Evolutionary conservation across 2,329 filamentous ascomycete species (phyloP).

Genomic region (Aulographum hederae): DNA sequence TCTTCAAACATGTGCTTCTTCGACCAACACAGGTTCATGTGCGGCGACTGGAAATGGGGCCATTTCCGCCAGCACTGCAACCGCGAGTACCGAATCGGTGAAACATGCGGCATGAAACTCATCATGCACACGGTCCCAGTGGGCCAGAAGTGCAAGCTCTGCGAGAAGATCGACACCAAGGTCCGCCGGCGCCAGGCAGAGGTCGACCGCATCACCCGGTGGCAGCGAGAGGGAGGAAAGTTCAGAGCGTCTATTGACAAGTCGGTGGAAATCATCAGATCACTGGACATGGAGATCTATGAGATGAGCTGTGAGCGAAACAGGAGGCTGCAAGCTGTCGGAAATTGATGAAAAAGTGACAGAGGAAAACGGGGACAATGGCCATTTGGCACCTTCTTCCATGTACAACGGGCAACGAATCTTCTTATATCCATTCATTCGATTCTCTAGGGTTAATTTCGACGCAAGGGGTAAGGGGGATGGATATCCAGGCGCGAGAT

Average conservation of each 20-base stretch:
- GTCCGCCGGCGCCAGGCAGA: constrained; percentile 5
- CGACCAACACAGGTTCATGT: constrained; percentile 70
- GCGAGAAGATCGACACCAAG: constrained; percentile 80
- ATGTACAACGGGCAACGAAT: too few relatives aligned
- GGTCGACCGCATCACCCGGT: constrained; percentile 4
- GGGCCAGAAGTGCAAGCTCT: constrained; percentile 57
- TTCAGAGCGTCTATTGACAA: constrained; percentile 44
- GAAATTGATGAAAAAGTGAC: too few relatives aligned
- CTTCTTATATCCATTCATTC: too few relatives aligned
- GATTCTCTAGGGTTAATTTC: too few relatives aligned
- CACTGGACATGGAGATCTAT: constrained; percentile 49
- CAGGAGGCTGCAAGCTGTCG: not conserved
- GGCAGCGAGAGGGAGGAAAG: constrained; percentile 41
- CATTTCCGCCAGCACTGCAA: constrained; percentile 85
- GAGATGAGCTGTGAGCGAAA: constrained; percentile 39
- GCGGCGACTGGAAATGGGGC: constrained; percentile 89
- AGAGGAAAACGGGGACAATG: too few relatives aligned
- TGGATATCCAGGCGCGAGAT: too few relatives aligned
- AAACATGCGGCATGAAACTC: constrained; percentile 89
- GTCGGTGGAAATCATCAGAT: constrained; percentile 53
- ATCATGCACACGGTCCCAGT: constrained; percentile 56
- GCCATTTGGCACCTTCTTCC: too few relatives aligned
- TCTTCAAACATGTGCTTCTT: constrained; percentile 71
- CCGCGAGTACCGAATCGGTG: constrained; percentile 86
- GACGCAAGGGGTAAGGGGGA: too few relatives aligned